Evolutionary conservation across 805 yeast species (phyloP), one percentile per base, ranked within the genome.

Genomic region (Pichia gijzeniarum): DNA sequence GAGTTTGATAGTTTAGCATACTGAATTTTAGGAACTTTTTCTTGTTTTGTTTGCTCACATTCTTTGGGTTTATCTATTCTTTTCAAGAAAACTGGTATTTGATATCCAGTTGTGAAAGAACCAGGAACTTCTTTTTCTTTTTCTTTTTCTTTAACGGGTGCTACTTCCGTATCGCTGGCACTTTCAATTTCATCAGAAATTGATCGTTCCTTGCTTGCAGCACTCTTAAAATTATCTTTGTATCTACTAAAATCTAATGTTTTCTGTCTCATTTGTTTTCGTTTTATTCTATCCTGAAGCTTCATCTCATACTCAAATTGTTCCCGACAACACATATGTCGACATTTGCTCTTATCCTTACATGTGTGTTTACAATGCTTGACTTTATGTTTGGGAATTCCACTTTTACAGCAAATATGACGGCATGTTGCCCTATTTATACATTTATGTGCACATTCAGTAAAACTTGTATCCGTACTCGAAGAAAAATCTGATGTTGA

Each of bases 321-420:
- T 20, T 53, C 57, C 27, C 54, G 43, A 25, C 61, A 57, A 19
- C 61, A 57, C 16, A 49, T 12, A 41, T 54, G 78, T n/a, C 76
- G 62, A 43, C 78, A 74, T 3, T 55, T 58, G 5, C 32, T 41
- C 30, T 57, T 58, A 50, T 68, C 69, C 45, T 67, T 73, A 48
- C 79, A 74, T 2, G 56, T 28, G 51, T 74, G 79, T 35, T 63
- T 59, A 43, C 78, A 74, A 3, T 14, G 7, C 14, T 42, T 45
- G 5, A 40, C 18, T n/a, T 45, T 27, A 2, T 33, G 19, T 27
- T 35, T 41, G 7, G 47, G 48, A 18, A 52, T 48, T 7, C 78
- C 78, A 32, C 70, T 72, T 34, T 69, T 65, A 47, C 79, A 74
- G 42, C 79, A 74, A 4, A 69, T 41, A 52, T 74, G 78, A 10